phyloP scores from a whole-genome alignment of 2,329 filamentous ascomycete genomes.

The Aspergillus melleus region DNA sequence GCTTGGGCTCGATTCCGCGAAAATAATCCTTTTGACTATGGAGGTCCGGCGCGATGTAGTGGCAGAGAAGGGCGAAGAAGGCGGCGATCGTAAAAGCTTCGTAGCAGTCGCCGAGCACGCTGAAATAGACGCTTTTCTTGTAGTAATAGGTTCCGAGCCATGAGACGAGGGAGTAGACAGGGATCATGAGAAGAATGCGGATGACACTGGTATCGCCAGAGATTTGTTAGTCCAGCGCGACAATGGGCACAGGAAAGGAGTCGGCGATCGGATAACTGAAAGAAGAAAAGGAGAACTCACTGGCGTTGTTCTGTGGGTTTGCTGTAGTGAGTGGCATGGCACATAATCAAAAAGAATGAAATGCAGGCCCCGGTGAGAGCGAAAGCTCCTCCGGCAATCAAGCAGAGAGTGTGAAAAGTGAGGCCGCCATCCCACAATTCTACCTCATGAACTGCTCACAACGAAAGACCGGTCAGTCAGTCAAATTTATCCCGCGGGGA shows the following conservation, averaged over 20 bases:
- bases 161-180: slow-evolving; percentile 73
- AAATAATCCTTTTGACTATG: slow-evolving; percentile 84
- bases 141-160: slow-evolving; percentile 75
- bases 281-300: slow-evolving; percentile 34
- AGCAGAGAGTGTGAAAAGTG: slow-evolving; percentile 58
- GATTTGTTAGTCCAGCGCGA: slow-evolving; percentile 6
- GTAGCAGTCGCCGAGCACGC: slow-evolving; percentile 80
- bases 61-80: slow-evolving; percentile 80
- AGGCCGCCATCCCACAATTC: slow-evolving; percentile 53
- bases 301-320: slow-evolving; percentile 62
- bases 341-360: slow-evolving; percentile 55
- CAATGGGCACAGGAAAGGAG: not conserved
- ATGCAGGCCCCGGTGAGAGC: slow-evolving; percentile 52
- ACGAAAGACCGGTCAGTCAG: not conserved
- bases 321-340: slow-evolving; percentile 61
- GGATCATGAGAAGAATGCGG: slow-evolving; percentile 85
- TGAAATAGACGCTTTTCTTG: slow-evolving; percentile 75
- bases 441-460: slow-evolving; percentile 44
- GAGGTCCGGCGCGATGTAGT: slow-evolving; percentile 74
- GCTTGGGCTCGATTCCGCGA: slow-evolving; percentile 63
- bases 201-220: slow-evolving; percentile 62
- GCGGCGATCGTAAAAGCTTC: slow-evolving; percentile 85
- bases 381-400: slow-evolving; percentile 56
- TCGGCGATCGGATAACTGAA: slow-evolving; percentile 10
- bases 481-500: not conserved